A percentile compares a stretch with the other conserved stretches of the same genome.
Evolutionary conservation across 495 filamentous ascomycete species (phyloP).

Genomic region (Podospora australis): DNA sequence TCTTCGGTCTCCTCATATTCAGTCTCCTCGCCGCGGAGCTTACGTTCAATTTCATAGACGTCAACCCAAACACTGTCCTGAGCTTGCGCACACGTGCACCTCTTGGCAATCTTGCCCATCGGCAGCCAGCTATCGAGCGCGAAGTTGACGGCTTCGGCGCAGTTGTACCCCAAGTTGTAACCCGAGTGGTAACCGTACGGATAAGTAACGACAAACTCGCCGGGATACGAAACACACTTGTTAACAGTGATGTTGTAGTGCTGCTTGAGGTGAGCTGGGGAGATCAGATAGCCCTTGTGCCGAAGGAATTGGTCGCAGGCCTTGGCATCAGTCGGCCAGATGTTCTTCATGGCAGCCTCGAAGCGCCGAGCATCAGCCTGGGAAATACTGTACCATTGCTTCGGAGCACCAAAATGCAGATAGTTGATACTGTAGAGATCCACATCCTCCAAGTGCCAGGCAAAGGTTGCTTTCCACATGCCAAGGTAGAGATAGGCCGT

Average conservation of each 20-base stretch:
- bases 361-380: slow-evolving; percentile 92
- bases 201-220: slow-evolving; percentile 97
- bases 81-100: slow-evolving; percentile 79
- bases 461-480: slow-evolving; percentile 99
- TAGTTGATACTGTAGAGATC: slow-evolving; percentile 99
- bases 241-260: slow-evolving; percentile 94
- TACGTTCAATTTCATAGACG: slow-evolving; percentile 88
- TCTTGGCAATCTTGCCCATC: slow-evolving; percentile 94
- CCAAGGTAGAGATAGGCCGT: slow-evolving; percentile 97
- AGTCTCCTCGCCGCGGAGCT: slow-evolving; percentile 83
- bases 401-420: slow-evolving; percentile 96
- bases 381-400: slow-evolving; percentile 99
- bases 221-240: slow-evolving; percentile 88
- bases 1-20: slow-evolving; percentile 84
- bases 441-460: slow-evolving; percentile 98
- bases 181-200: slow-evolving; percentile 98
- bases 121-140: slow-evolving; percentile 89
- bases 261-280: slow-evolving; percentile 74
- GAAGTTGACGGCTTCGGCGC: slow-evolving; percentile 98
- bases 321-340: slow-evolving; percentile 96
- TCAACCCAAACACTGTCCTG: slow-evolving; percentile 98
- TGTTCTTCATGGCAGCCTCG: slow-evolving; percentile 89
- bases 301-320: slow-evolving; percentile 93
- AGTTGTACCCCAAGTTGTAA: slow-evolving; percentile 98
- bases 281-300: slow-evolving; percentile 98